Evolutionary conservation across 1,139 yeast species (phyloP).

Genomic region (Kodamaea plutei): DNA sequence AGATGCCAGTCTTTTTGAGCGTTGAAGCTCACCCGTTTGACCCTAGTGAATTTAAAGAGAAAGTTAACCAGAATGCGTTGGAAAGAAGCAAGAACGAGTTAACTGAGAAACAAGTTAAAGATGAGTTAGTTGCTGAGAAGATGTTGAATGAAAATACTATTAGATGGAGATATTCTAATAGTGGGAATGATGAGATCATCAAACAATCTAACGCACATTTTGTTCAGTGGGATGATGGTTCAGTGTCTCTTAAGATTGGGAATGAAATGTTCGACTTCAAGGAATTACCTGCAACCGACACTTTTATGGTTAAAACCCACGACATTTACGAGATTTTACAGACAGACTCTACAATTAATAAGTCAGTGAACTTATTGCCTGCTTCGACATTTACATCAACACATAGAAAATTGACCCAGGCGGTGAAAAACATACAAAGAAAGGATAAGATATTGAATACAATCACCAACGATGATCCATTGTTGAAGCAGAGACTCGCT

Average conservation of each 20-base stretch:
- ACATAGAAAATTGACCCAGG: conserved; percentile 75
- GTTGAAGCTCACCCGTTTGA: conserved; percentile 89
- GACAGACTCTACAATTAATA: conserved; percentile 42
- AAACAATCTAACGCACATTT: conserved; percentile 89
- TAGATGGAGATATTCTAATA: conserved; percentile 85
- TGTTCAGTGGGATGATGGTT: conserved; percentile 93
- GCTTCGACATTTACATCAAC: conserved; percentile 81
- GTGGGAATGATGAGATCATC: conserved; percentile 58
- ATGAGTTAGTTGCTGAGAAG: conserved; percentile 46
- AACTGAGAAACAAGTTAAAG: conserved; percentile 35
- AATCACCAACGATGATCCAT: conserved; percentile 83
- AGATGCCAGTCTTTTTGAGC: conserved; percentile 76
- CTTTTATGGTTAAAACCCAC: conserved; percentile 67
- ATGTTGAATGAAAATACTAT: conserved; percentile 76
- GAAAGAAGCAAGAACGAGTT: conserved; percentile 32
- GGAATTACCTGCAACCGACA: conserved; percentile 63
- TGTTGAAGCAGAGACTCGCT: conserved; percentile 72
- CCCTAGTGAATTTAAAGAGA: conserved; percentile 60
- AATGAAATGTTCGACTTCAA: conserved; percentile 80
- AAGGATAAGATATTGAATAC: conserved; percentile 56
- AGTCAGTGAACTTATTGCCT: conserved; percentile 74
- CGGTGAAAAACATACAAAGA: conserved; percentile 65
- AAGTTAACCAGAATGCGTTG: conserved; percentile 45
- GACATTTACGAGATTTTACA: conserved; percentile 72
- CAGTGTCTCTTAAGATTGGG: conserved; percentile 80